Percentiles rank a stretch among this genome's conserved stretches.
phyloP scores from a whole-genome alignment of 345 rosid genomes.

The Cardamine resedifolia region DNA sequence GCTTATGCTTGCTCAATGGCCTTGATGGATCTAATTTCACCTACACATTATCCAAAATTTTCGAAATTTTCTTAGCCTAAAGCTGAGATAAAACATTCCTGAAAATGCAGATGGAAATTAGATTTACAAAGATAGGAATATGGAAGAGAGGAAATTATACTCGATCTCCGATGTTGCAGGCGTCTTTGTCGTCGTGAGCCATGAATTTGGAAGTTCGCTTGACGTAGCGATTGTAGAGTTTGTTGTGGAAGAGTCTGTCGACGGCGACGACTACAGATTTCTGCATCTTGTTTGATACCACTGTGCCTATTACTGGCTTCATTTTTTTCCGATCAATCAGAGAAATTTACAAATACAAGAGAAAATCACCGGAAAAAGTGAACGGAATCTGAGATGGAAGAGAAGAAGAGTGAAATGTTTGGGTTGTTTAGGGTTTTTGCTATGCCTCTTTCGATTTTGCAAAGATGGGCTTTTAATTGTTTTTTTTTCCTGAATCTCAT shows the following conservation, averaged over 20 bases:
- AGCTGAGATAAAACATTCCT: background rate
- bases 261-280: slow-evolving; percentile 83
- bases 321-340: background rate
- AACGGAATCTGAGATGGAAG: background rate
- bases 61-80: background rate
- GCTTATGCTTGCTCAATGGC: slow-evolving; percentile 89
- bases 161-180: slow-evolving; percentile 83
- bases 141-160: slow-evolving; percentile 36
- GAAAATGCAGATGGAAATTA: background rate
- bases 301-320: slow-evolving; percentile 43
- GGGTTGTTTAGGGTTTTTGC: background rate
- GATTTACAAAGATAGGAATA: background rate
- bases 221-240: slow-evolving; percentile 71
- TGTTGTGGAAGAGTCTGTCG: slow-evolving; percentile 82
- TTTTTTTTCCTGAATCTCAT: background rate
- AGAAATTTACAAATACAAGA: background rate
- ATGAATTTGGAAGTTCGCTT: slow-evolving; percentile 95
- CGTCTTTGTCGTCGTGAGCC: slow-evolving; percentile 83
- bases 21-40: slow-evolving; percentile 91
- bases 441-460: background rate
- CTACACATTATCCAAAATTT: slow-evolving; percentile 28
- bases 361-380: background rate
- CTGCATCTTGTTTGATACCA: slow-evolving; percentile 48
- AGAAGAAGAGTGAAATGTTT: background rate
- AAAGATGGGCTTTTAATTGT: slow-evolving; percentile 1